Evolutionary conservation across 768 basidiomycete species (phyloP).

Genomic region (Podaxis mareebaensis): DNA sequence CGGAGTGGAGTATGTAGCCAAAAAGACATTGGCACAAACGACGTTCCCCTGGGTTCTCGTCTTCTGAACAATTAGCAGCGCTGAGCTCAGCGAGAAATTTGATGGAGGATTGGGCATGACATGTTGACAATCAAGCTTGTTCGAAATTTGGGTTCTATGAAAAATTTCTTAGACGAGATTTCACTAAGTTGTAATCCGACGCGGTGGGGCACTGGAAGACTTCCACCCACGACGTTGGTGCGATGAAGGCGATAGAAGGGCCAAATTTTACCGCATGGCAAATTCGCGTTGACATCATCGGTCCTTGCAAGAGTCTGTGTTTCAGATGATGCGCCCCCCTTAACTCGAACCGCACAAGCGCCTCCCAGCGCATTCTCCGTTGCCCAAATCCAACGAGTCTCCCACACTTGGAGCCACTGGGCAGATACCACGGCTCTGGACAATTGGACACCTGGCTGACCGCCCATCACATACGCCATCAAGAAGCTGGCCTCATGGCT

Average conservation of each 20-base stretch:
- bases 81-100: not conserved
- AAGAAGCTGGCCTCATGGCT: not conserved
- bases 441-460: not conserved
- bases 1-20: not conserved
- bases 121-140: not conserved
- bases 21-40: not conserved
- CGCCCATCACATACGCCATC: conserved; percentile 18
- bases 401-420: not conserved
- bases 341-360: not conserved
- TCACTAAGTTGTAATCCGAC: not conserved
- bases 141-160: not conserved
- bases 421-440: not conserved
- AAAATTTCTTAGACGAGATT: not conserved
- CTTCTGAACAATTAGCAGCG: not conserved
- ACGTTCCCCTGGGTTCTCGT: not conserved
- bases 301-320: not conserved
- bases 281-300: not conserved
- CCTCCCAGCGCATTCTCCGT: not conserved
- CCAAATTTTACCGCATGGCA: not conserved
- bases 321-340: not conserved
- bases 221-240: not conserved
- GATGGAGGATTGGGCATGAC: not conserved
- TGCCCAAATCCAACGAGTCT: not conserved
- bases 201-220: not conserved
- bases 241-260: not conserved